Conservation (phyloP, 2,329 filamentous ascomycete species). For the Sordariomycetes sp. region DNA sequence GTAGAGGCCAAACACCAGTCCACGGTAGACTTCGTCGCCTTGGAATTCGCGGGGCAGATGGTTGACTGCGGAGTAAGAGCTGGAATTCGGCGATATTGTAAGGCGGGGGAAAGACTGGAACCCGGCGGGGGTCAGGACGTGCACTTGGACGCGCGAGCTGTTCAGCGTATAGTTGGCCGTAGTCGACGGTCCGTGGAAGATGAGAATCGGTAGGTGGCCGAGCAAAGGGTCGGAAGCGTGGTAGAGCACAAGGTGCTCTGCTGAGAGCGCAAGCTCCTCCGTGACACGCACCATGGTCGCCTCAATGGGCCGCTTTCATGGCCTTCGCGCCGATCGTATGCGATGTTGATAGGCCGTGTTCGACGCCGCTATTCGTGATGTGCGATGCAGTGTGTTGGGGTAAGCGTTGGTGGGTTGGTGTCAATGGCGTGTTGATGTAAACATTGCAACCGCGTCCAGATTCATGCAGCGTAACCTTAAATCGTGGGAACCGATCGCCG, state of each 20-base stretch:
- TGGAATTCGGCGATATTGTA: slow-evolving; percentile 85
- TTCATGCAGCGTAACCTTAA: no score
- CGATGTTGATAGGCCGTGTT: neutral
- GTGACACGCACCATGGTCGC: slow-evolving; percentile 74
- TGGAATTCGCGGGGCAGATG: slow-evolving; percentile 88
- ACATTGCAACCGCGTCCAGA: no score
- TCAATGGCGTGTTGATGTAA: no score
- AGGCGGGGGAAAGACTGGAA: slow-evolving; percentile 85
- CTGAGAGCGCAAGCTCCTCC: slow-evolving; percentile 68
- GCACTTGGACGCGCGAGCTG: slow-evolving; percentile 88
- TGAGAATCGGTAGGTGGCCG: slow-evolving; percentile 69
- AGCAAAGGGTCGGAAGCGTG: slow-evolving; percentile 79
- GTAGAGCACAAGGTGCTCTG: slow-evolving; percentile 79
- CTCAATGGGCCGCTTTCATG: slow-evolving; percentile 15
- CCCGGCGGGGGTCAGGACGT: slow-evolving; percentile 83
- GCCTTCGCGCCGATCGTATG: slow-evolving; percentile 6
- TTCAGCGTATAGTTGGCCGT: slow-evolving; percentile 80
- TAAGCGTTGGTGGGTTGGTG: no score
- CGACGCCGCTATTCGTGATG: no score
- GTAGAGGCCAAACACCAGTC: slow-evolving; percentile 81
- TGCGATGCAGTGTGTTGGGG: no score
- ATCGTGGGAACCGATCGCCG: no score
- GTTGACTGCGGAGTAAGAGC: slow-evolving; percentile 83
- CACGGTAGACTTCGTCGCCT: slow-evolving; percentile 87
- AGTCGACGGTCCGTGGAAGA: slow-evolving; percentile 89